Percentiles rank a stretch among this genome's conserved stretches.
Conservation (phyloP, 2,329 filamentous ascomycete genomes). For the Hysterium pulicare region DNA sequence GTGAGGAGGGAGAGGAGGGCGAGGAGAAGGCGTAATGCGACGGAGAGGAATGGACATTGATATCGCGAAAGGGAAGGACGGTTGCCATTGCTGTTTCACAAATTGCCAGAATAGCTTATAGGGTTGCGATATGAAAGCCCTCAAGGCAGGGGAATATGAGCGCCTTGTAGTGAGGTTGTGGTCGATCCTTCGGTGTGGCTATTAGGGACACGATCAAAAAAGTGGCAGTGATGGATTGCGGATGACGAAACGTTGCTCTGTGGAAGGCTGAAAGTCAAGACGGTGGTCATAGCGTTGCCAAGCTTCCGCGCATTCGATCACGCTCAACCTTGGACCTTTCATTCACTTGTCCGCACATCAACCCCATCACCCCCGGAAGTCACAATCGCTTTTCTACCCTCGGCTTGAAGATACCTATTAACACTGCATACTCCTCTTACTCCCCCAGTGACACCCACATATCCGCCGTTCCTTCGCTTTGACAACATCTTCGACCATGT, state of each 20-base stretch:
- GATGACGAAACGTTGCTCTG: constrained; percentile 3
- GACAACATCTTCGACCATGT: constrained; percentile 57
- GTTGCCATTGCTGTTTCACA: constrained; percentile 47
- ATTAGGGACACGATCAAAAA: no score
- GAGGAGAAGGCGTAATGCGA: constrained; percentile 96
- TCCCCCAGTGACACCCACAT: constrained; percentile 1
- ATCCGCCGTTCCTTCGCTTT: constrained; percentile 21
- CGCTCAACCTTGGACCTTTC: constrained; percentile 7
- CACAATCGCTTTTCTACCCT: no score
- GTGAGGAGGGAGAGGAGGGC: constrained; percentile 85
- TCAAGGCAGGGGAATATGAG: not conserved
- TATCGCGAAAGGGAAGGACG: constrained; percentile 80
- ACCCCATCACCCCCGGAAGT: not conserved
- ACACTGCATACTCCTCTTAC: not conserved
- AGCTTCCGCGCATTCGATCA: constrained; percentile 1
- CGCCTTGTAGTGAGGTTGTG: no score
- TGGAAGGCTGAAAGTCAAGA: not conserved
- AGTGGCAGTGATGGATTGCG: not conserved
- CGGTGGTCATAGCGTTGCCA: not conserved
- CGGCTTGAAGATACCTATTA: not conserved
- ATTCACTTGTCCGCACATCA: constrained; percentile 6
- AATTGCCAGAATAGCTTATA: no score
- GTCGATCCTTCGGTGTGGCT: no score
- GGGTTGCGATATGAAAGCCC: no score
- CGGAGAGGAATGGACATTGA: constrained; percentile 89